These are phyloP conservation scores for Isatis lusitanica DNA, from an alignment of 441 rosid species.

Conservation along the genomic window DNA sequence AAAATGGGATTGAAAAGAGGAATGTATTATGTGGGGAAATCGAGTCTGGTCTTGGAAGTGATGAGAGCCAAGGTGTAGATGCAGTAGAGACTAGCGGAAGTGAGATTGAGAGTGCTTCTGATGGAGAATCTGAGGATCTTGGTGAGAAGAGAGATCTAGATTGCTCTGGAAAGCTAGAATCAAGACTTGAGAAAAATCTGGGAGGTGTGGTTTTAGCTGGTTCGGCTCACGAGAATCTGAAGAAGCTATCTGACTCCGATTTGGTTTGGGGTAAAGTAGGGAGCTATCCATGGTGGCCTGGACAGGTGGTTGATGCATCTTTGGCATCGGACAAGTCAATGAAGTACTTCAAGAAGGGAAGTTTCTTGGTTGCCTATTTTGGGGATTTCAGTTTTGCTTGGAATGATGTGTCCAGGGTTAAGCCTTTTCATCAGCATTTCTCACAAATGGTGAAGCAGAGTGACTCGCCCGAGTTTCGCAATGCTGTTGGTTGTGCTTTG, in stretches of 20 bases:
- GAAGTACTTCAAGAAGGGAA: slow-evolving; percentile 54
- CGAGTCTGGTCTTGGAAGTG: slow-evolving; percentile 26
- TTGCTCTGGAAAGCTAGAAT: slow-evolving; percentile 9
- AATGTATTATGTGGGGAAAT: neutral
- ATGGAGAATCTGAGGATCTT: neutral
- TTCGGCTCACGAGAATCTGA: slow-evolving; percentile 8
- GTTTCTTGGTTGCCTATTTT: slow-evolving; percentile 56
- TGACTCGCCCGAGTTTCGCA: slow-evolving; percentile 39
- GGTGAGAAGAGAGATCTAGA: too few relatives aligned
- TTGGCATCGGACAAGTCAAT: slow-evolving; percentile 53
- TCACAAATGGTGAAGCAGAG: slow-evolving; percentile 59
- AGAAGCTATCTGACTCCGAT: slow-evolving; percentile 46
- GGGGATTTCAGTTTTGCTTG: slow-evolving; percentile 76
- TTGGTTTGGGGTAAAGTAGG: slow-evolving; percentile 82
- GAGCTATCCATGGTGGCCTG: slow-evolving; percentile 96
- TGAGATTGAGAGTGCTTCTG: neutral
- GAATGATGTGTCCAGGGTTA: slow-evolving; percentile 55
- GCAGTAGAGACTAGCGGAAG: neutral
- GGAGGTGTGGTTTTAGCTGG: slow-evolving; percentile 7
- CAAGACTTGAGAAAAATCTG: slow-evolving; percentile 17
- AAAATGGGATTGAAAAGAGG: neutral
- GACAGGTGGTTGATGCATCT: slow-evolving; percentile 58
- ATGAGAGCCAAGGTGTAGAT: neutral
- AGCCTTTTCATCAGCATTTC: slow-evolving; percentile 59
- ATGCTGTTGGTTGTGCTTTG: slow-evolving; percentile 67